phyloP scores from a whole-genome alignment of 257 asterid genomes.

The Galeopsis tetrahit region DNA sequence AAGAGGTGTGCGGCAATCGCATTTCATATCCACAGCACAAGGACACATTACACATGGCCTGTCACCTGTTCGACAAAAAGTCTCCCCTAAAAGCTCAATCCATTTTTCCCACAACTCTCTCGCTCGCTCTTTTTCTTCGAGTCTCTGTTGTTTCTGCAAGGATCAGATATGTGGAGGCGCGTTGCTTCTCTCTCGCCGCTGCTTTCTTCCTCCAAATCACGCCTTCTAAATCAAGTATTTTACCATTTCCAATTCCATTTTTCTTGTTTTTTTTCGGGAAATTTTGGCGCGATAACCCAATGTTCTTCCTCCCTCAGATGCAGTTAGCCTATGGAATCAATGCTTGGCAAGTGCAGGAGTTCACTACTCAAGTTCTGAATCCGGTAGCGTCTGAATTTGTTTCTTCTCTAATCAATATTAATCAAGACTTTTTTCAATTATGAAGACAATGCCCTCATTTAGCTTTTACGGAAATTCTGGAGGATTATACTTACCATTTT shows the following conservation, averaged over 20 bases:
- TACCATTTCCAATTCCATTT: neutral
- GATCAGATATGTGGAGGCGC: constrained; percentile 80
- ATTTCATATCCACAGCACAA: constrained; percentile 13
- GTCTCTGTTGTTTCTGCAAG: neutral
- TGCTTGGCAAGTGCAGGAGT: constrained; percentile 46
- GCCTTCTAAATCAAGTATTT: constrained; percentile 57
- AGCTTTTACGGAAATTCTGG: constrained; percentile 15
- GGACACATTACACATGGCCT: constrained; percentile 39
- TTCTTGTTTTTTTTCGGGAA: neutral
- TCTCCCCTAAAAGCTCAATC: constrained; percentile 30
- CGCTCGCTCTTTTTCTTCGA: constrained; percentile 19
- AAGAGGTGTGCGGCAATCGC: neutral
- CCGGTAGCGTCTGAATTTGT: constrained; percentile 47
- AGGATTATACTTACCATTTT: neutral
- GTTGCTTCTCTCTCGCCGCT: constrained; percentile 52
- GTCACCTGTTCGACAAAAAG: constrained; percentile 43
- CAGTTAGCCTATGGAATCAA: constrained; percentile 55
- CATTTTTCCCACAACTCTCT: constrained; percentile 18
- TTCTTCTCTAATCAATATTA: constrained; percentile 9
- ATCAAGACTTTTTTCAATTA: constrained; percentile 18
- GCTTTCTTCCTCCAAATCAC: constrained; percentile 50
- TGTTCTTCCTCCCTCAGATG: constrained; percentile 26
- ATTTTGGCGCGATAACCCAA: constrained; percentile 16
- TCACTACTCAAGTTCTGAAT: constrained; percentile 51
- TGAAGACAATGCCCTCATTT: constrained; percentile 1